Base-by-base conservation (phyloP, 495 filamentous ascomycete species). In the Penicillium canariense region DNA sequence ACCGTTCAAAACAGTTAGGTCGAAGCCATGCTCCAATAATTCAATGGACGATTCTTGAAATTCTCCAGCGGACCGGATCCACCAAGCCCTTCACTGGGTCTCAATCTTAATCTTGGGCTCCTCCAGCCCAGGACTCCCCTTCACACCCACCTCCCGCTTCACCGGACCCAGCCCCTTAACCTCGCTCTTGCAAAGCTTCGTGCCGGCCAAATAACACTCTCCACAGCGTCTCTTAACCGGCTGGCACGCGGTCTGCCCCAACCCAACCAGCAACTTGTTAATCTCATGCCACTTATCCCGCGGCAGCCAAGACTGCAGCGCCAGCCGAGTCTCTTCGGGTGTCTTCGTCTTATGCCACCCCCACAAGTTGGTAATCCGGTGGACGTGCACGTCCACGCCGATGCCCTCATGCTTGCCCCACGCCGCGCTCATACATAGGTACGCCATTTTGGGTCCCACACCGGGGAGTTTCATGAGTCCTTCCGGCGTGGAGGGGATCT, bases 361-460 rank as follows among this genome's bases (percentile, higher is more conserved):
- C 94, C 93, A 97, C 23, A 96, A 74, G 74, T 98, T 98, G 39
- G 91, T 91, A 62, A 98, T 96, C 26, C 94, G 85, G 69, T 97
- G 84, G 17, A 86, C 84, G 59, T 87, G 84, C 6, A 86, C 84
- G 62, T 87, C 84, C 5, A 87, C 84, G 0, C 84, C 84, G 36
- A 87, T 86, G 4, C 84, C 84, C 44, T 81, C 75, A 42, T 81
- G 75, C 27, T 77, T 74, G 7, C 81, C 82, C 84, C 84, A 86
- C 1, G 84, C 84, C 1, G 83, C 77, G 30, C 77, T 86, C 81
- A 97, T 82, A 69, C 90, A 96, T 4, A 98, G 80, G 64, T 95
- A 91, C 17, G 89, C 94, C 93, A 98, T 98, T 73, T 98, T 98
- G 5, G 94, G 94, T 0, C 94, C 94, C 0, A 98, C 93, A 2